Evolutionary conservation across 2,329 filamentous ascomycete species (phyloP), one percentile per base, ranked within the genome.

Genomic region (Cordyceps javanica): DNA sequence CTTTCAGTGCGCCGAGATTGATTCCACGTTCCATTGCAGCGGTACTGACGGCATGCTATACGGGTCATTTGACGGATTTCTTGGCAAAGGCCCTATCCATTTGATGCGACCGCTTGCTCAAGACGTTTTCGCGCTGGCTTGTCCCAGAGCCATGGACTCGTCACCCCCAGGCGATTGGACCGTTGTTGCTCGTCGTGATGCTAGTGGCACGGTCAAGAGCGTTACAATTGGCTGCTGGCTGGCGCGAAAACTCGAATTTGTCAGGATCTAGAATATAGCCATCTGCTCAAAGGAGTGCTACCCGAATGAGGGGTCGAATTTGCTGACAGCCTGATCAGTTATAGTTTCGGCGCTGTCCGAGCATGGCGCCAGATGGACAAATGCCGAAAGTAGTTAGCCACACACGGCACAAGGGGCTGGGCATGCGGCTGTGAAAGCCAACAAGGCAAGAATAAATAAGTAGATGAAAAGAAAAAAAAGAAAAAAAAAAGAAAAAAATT

Each of bases 161-260:
- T 68, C 70, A 5, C 68, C 74, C 0, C 74, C 73, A 1, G 73
- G 74, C 4, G 69, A 75, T 52, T 77, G 75, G 75, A 77, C 75
- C 0, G 60, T 76, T 1, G 67, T 70, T 3, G 70, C 76, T 30
- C 61, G 61, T 25, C 65, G 68, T 11, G 60, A 65, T 53, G 63
- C 63, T 5, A 49, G 60, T 5, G 64, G 67, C 16, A 55, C 38
- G 3, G 62, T 73, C 0, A 50, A 48, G 5, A 64, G 65, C 1
- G 63, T 68, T 10, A 72, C 62, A 1, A 66, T 75, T 48, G 73
- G 74, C 10, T 76, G 73, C 58, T 75, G 73, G 73, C 55, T 76
- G 19, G 72, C 73, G 2, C 69, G 73, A 56, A 60, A 61, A 39
- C 48, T 63, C 3, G 45, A 61, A n/a, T 60, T 36, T 50, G 49